phyloP scores from a whole-genome alignment of 2,329 filamentous ascomycete genomes.

The Trichoderma polysporum region DNA sequence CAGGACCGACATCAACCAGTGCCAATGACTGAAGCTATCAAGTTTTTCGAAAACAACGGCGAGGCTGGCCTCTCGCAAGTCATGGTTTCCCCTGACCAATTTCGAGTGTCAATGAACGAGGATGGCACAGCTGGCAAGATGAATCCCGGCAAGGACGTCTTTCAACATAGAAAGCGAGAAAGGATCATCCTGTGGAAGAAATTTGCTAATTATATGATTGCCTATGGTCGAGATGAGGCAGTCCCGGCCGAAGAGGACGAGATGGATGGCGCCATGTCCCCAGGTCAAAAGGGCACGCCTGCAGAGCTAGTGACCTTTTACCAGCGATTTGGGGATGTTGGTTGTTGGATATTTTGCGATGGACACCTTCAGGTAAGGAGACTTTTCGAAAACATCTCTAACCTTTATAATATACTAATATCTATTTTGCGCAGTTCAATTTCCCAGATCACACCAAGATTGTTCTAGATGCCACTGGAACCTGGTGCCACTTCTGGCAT shows the following conservation, averaged over 20 bases:
- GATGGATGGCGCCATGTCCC: conserved; percentile 40
- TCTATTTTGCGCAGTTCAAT: conserved; percentile 61
- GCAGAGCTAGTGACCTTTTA: conserved; percentile 74
- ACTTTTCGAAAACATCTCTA: not conserved
- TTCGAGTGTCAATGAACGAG: conserved; percentile 54
- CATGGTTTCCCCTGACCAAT: conserved; percentile 63
- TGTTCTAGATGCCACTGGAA: conserved; percentile 71
- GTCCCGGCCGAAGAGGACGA: conserved; percentile 46
- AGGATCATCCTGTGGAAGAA: conserved; percentile 70
- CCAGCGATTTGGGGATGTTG: conserved; percentile 76
- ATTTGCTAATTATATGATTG: conserved; percentile 72
- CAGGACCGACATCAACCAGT: conserved; percentile 59
- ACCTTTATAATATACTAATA: conserved; percentile 25
- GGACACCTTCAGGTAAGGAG: conserved; percentile 68
- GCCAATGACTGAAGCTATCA: conserved; percentile 62
- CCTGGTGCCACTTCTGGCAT: conserved; percentile 75
- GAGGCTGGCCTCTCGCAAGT: conserved; percentile 62
- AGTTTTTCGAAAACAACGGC: conserved; percentile 72
- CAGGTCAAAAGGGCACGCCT: conserved; percentile 39
- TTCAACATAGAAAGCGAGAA: conserved; percentile 64
- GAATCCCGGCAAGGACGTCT: conserved; percentile 61
- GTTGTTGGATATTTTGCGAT: conserved; percentile 78
- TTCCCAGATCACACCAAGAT: conserved; percentile 88
- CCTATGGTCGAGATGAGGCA: conserved; percentile 70
- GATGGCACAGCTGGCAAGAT: conserved; percentile 62